Evolutionary conservation across 305 asterid genomes (phyloP), one percentile per base, ranked within the genome.

Genomic region (Rubia peregrina): DNA sequence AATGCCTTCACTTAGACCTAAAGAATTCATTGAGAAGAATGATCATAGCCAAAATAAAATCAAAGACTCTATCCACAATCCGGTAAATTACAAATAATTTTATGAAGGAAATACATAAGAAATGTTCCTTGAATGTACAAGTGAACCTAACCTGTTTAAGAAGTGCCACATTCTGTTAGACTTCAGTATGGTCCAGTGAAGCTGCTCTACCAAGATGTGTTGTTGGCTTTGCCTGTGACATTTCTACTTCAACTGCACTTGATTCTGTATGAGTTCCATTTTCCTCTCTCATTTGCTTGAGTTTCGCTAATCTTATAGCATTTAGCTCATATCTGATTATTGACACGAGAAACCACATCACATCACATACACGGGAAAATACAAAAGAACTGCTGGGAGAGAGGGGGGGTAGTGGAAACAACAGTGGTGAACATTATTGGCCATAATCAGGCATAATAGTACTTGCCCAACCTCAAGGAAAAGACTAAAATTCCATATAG

Each of bases 241-340:
- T 86, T 84, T 93, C 98, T 65, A 93, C 92, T 84, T 93, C 97
- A 76, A 57, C 79, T 65, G 83, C 79, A 69, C 74, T 76, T 73
- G 65, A 69, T 73, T 78, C 83, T 9, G 86, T 75, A 68, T 67
- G 76, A 49, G 77, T 72, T 77, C 80, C 88, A 60, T 76, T 78
- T 64, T 79, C 88, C 53, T 36, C 56, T 71, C 80, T 79, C 73
- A 89, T 81, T 81, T 81, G 79, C 79, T 83, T 79, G 70, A 88
- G 85, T 74, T 81, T 90, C 74, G 88, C 92, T 70, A 85, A 68
- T 16, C 86, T 85, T 64, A 89, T 83, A 79, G 95, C 92, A 49
- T 69, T 87, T 76, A 89, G 81, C 83, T 90, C 98, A 64, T 88
- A 84, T 77, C 96, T 90, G 87, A 73, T 70, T 72, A 79, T 73